Percentiles rank a stretch among this genome's conserved stretches.
These are phyloP conservation scores for Cyclotella choctawhatcheeana DNA, from an alignment of 108 stramenopile genomes.

Conservation along the genomic window DNA sequence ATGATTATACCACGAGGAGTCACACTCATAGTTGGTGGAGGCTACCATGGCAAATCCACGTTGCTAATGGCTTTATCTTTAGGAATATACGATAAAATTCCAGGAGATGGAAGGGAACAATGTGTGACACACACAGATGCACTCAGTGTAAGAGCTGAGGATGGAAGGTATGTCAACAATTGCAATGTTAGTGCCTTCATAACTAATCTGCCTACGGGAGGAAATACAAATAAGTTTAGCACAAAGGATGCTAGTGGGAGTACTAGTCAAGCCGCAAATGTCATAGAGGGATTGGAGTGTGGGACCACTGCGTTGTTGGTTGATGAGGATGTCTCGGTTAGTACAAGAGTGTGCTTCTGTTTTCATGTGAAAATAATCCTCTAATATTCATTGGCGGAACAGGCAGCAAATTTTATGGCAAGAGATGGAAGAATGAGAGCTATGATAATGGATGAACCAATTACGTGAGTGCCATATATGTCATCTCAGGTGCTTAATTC, in stretches of 20 bases:
- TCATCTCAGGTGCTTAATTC: not conserved
- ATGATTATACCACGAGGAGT: conserved; percentile 87
- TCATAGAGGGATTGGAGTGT: conserved; percentile 91
- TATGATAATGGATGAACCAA: conserved; percentile 92
- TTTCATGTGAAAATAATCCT: too few relatives aligned
- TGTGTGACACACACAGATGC: conserved; percentile 82
- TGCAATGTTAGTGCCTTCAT: conserved; percentile 93
- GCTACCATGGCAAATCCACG: conserved; percentile 98
- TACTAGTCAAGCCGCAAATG: conserved; percentile 93
- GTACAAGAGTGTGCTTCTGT: too few relatives aligned
- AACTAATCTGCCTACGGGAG: conserved; percentile 75
- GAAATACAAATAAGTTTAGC: conserved; percentile 74
- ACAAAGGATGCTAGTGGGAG: conserved; percentile 91
- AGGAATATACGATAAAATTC: conserved; percentile 93
- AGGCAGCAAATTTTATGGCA: conserved; percentile 98
- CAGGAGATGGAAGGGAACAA: conserved; percentile 90
- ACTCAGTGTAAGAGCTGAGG: conserved; percentile 91
- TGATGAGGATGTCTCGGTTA: conserved; percentile 90
- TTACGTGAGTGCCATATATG: conserved; percentile 54
- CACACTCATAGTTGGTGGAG: conserved; percentile 94
- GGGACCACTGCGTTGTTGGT: conserved; percentile 82
- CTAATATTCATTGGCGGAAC: too few relatives aligned
- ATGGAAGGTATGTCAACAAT: conserved; percentile 90
- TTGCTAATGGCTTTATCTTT: conserved; percentile 74
- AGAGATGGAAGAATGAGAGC: conserved; percentile 93